Conservation (phyloP, 1,284 basidiomycete genomes). For the Paramarasmius palmivorus region DNA sequence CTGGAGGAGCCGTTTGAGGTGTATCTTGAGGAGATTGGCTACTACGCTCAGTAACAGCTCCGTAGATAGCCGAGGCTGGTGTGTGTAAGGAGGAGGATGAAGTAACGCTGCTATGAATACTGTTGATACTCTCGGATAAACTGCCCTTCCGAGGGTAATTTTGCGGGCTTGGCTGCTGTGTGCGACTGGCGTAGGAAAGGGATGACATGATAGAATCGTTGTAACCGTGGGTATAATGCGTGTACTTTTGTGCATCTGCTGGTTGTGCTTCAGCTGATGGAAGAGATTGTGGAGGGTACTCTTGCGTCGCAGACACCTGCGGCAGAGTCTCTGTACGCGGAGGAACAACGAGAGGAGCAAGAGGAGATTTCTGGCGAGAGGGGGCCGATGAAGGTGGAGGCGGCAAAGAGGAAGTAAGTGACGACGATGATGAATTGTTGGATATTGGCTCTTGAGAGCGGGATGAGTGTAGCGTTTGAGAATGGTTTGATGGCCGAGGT, state of each 20-base stretch:
- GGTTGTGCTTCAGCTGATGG: slow-evolving; percentile 9
- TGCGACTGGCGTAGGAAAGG: slow-evolving; percentile 11
- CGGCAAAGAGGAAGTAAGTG: not conserved
- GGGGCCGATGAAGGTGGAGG: slow-evolving; percentile 25
- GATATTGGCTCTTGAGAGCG: slow-evolving; percentile 41
- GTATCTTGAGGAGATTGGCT: slow-evolving; percentile 19
- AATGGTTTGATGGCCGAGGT: slow-evolving; percentile 24
- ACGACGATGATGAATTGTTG: slow-evolving; percentile 13
- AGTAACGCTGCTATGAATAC: slow-evolving; percentile 23
- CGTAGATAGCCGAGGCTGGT: slow-evolving; percentile 11
- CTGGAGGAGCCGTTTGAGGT: slow-evolving; percentile 26
- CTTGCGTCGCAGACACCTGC: slow-evolving; percentile 27
- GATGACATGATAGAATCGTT: slow-evolving; percentile 19
- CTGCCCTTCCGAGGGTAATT: slow-evolving; percentile 29
- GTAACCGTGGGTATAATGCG: slow-evolving; percentile 16
- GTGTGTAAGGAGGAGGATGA: slow-evolving; percentile 16
- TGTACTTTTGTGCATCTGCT: slow-evolving; percentile 6
- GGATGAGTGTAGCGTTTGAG: slow-evolving; percentile 31
- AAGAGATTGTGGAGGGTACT: slow-evolving; percentile 21
- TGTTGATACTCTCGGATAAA: slow-evolving; percentile 33
- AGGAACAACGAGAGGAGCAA: slow-evolving; percentile 44
- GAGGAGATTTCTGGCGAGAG: slow-evolving; percentile 31
- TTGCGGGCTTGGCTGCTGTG: slow-evolving; percentile 12
- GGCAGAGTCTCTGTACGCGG: slow-evolving; percentile 40
- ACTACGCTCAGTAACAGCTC: slow-evolving; percentile 14